These are phyloP conservation scores for Hansenula lynferdii DNA, from an alignment of 1,139 yeast species.

Conservation along the genomic window DNA sequence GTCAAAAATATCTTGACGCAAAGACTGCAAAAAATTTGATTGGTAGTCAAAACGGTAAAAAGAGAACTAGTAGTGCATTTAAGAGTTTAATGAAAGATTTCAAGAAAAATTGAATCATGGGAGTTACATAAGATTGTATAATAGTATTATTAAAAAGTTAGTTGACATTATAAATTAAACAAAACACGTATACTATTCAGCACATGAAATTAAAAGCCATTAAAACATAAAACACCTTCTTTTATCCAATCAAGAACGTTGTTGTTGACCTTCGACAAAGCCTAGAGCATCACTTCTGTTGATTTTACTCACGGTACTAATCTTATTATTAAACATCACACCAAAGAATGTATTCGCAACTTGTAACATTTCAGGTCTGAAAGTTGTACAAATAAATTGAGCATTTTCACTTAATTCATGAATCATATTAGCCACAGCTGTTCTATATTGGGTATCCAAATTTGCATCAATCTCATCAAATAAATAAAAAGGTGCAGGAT, in stretches of 20 bases:
- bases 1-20: constrained; percentile 32
- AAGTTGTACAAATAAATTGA: constrained; percentile 94
- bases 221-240: not conserved
- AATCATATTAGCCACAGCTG: constrained; percentile 80
- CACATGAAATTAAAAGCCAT: not conserved
- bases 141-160: no score
- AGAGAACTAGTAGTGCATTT: constrained; percentile 43
- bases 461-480: constrained; percentile 98
- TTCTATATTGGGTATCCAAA: constrained; percentile 86
- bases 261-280: constrained; percentile 66
- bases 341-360: constrained; percentile 88
- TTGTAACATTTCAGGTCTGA: constrained; percentile 87
- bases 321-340: constrained; percentile 78
- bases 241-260: constrained; percentile 6
- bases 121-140: no score
- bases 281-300: constrained; percentile 67
- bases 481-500: constrained; percentile 94
- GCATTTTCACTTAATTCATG: constrained; percentile 59
- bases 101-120: constrained; percentile 2
- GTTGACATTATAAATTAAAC: no score
- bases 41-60: constrained; percentile 18
- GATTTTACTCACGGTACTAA: constrained; percentile 73
- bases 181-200: no score
- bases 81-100: constrained; percentile 47
- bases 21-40: constrained; percentile 35